These are phyloP conservation scores for Aspergillus indologenus DNA, from an alignment of 495 filamentous ascomycete species.

Conservation along the genomic window DNA sequence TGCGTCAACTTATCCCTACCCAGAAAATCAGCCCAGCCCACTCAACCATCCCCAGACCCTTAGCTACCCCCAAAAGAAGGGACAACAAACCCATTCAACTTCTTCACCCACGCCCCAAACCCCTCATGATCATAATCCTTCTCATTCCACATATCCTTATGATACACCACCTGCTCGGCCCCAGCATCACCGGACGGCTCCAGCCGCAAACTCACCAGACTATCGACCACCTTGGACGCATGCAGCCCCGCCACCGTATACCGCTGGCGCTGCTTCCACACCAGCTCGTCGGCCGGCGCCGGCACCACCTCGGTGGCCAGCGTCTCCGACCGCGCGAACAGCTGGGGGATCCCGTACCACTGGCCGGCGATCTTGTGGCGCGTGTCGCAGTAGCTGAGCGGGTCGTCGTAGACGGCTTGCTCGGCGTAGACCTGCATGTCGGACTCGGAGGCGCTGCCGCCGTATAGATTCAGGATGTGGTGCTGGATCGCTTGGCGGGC, in stretches of 20 bases:
- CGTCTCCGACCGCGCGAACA: conserved; percentile 8
- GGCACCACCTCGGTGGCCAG: conserved; percentile 6
- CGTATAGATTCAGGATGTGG: conserved; percentile 6
- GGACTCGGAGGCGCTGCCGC: conserved; percentile 8
- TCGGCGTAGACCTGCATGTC: conserved; percentile 10
- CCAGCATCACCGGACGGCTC: neutral
- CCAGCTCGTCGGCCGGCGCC: neutral
- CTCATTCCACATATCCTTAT: conserved; percentile 14
- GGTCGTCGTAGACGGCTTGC: conserved; percentile 12
- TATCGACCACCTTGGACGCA: conserved; percentile 8
- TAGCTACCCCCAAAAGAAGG: neutral
- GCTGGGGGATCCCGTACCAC: conserved; percentile 13
- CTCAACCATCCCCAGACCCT: no score
- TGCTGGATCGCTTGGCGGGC: neutral
- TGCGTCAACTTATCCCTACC: conserved; percentile 9
- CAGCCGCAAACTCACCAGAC: conserved; percentile 12
- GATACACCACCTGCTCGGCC: conserved; percentile 12
- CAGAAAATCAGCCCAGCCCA: neutral
- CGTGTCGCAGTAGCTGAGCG: conserved; percentile 13
- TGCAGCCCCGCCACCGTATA: neutral
- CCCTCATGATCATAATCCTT: conserved; percentile 9
- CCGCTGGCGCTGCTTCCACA: conserved; percentile 11
- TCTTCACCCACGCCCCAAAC: conserved; percentile 8
- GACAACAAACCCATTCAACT: conserved; percentile 8
- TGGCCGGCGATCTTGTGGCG: conserved; percentile 14